Evolutionary conservation across 108 stramenopile genomes (phyloP).

Genomic region (Cyclotella kingstonii): DNA sequence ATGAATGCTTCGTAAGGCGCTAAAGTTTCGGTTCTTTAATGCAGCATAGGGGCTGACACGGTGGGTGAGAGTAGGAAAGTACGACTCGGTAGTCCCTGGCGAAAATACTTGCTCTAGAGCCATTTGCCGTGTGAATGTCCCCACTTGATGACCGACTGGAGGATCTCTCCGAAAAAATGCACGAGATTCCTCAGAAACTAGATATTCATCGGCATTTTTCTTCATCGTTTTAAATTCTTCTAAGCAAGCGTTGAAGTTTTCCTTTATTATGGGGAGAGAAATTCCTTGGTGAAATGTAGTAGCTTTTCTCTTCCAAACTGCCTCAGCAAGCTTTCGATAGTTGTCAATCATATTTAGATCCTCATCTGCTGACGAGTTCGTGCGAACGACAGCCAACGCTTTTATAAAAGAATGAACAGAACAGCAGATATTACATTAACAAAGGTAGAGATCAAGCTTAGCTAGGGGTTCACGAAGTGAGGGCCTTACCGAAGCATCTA

Average conservation of each 20-base stretch:
- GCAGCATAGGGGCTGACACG: constrained; percentile 23
- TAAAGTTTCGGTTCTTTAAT: constrained; percentile 15
- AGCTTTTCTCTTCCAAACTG: constrained; percentile 23
- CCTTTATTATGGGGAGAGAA: constrained; percentile 15
- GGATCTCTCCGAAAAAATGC: constrained; percentile 28
- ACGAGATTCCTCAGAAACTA: constrained; percentile 9
- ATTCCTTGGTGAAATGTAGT: constrained; percentile 3
- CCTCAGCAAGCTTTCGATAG: constrained; percentile 28
- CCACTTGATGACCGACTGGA: constrained; percentile 5
- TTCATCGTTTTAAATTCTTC: constrained; percentile 42
- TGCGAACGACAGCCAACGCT: constrained; percentile 26
- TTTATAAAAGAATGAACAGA: not conserved
- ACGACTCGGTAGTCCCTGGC: constrained; percentile 13
- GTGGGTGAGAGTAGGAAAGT: not conserved
- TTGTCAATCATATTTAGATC: constrained; percentile 15
- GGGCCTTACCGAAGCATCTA: constrained; percentile 15
- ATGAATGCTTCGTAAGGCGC: constrained; percentile 21
- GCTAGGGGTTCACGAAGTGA: not conserved
- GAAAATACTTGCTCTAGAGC: constrained; percentile 35
- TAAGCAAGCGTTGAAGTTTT: constrained; percentile 10
- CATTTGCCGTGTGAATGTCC: constrained; percentile 21
- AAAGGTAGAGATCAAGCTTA: not conserved
- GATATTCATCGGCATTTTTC: constrained; percentile 38
- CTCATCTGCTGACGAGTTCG: constrained; percentile 8
- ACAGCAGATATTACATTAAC: not conserved